Conservation (phyloP, 2,329 filamentous ascomycete genomes). For the Aspergillus luchuensis region DNA sequence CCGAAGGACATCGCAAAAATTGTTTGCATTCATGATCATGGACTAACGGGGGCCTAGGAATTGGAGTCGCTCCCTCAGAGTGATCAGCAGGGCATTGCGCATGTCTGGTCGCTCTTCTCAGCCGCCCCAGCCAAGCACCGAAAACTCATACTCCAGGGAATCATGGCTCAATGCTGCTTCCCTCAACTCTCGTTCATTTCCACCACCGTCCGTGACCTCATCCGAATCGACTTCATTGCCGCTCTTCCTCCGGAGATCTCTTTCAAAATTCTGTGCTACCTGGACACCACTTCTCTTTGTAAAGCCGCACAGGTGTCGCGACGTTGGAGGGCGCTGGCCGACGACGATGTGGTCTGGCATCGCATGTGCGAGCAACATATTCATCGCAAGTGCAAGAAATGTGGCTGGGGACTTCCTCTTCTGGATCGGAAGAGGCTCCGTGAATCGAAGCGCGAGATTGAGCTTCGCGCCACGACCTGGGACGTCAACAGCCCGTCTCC, state of each 20-base stretch:
- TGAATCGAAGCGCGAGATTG: constrained; percentile 83
- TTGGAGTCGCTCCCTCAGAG: constrained; percentile 77
- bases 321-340: constrained; percentile 85
- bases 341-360: constrained; percentile 97
- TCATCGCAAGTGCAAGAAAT: constrained; percentile 89
- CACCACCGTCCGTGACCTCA: constrained; percentile 85
- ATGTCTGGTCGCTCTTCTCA: constrained; percentile 97
- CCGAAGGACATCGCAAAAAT: neutral
- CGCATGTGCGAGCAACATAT: constrained; percentile 98
- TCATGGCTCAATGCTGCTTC: constrained; percentile 95
- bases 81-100: constrained; percentile 93
- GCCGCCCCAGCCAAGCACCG: constrained; percentile 91
- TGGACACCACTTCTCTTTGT: constrained; percentile 92
- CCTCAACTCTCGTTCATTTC: constrained; percentile 93
- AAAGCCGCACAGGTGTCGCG: constrained; percentile 93
- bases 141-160: constrained; percentile 93
- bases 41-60: constrained; percentile 56
- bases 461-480: constrained; percentile 65
- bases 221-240: constrained; percentile 94
- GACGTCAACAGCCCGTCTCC: constrained; percentile 58
- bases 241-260: constrained; percentile 87
- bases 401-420: constrained; percentile 89
- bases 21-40: neutral
- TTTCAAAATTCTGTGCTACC: constrained; percentile 87
- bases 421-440: constrained; percentile 85